A percentile compares a stretch with the other conserved stretches of the same genome.
These are phyloP conservation scores for Parasarocladium wereldwijsianum DNA, from an alignment of 2,329 filamentous ascomycete genomes.

Conservation along the genomic window DNA sequence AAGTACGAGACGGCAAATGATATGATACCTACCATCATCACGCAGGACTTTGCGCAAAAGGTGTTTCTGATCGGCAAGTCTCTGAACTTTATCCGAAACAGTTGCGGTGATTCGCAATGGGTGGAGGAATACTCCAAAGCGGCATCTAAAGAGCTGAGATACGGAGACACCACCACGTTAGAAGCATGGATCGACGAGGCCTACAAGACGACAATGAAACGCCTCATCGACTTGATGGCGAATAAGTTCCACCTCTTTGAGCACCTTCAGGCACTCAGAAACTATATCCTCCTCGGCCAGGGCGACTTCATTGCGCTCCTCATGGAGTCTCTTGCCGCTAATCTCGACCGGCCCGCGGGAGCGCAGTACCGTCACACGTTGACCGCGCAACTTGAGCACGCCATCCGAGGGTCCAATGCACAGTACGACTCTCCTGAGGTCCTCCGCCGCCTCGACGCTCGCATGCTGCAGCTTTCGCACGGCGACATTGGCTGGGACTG, in stretches of 20 bases:
- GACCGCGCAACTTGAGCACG: conserved; percentile 94
- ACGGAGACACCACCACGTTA: conserved; percentile 83
- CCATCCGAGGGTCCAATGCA: conserved; percentile 90
- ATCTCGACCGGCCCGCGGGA: conserved; percentile 88
- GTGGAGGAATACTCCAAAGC: conserved; percentile 90
- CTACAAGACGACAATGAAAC: conserved; percentile 95
- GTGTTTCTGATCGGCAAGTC: conserved; percentile 97
- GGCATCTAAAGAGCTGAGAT: conserved; percentile 79
- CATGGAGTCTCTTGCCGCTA: conserved; percentile 90
- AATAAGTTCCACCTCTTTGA: conserved; percentile 91
- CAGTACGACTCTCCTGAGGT: conserved; percentile 92
- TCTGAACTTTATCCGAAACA: conserved; percentile 93
- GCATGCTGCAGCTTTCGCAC: conserved; percentile 92
- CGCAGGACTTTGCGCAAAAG: conserved; percentile 84
- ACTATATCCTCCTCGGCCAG: conserved; percentile 85
- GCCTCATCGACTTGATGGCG: conserved; percentile 84
- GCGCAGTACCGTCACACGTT: conserved; percentile 93
- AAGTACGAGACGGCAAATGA: conserved; percentile 77
- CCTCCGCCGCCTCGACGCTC: conserved; percentile 80
- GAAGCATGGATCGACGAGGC: conserved; percentile 92
- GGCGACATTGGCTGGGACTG: conserved; percentile 99
- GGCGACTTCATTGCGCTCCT: conserved; percentile 94
- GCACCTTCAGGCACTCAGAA: conserved; percentile 81
- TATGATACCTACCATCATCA: conserved; percentile 90
- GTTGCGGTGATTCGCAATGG: conserved; percentile 87